These are phyloP conservation scores for Acidiella bohemica DNA, from an alignment of 495 filamentous ascomycete species.

Conservation along the genomic window DNA sequence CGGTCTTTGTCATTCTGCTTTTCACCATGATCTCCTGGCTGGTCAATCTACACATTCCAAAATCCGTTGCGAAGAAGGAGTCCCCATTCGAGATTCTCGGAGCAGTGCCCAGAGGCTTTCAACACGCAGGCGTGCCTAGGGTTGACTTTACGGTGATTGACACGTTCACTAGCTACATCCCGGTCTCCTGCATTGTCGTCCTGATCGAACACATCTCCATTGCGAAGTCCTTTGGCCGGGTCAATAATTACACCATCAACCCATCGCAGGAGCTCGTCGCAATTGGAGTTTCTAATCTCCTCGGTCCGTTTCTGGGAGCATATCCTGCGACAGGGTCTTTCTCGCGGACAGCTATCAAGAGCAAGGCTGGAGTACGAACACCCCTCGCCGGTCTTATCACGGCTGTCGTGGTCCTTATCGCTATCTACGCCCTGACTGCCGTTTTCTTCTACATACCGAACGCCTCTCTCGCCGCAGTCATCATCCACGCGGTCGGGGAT, in stretches of 20 bases:
- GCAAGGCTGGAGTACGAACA: slow-evolving; percentile 89
- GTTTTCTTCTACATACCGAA: slow-evolving; percentile 94
- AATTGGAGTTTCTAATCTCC: slow-evolving; percentile 81
- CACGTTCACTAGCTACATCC: slow-evolving; percentile 50
- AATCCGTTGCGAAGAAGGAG: slow-evolving; percentile 17
- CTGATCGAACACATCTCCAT: slow-evolving; percentile 81
- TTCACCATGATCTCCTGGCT: slow-evolving; percentile 89
- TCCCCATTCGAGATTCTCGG: slow-evolving; percentile 57
- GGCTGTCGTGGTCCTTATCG: slow-evolving; percentile 74
- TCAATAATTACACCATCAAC: slow-evolving; percentile 98
- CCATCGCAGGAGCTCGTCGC: slow-evolving; percentile 94
- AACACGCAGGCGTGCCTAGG: slow-evolving; percentile 61
- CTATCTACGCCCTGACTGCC: slow-evolving; percentile 81
- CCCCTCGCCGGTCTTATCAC: slow-evolving; percentile 89
- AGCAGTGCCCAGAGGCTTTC: slow-evolving; percentile 66
- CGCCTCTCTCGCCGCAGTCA: slow-evolving; percentile 76
- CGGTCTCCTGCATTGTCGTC: slow-evolving; percentile 77
- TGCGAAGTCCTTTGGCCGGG: slow-evolving; percentile 88
- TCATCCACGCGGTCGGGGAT: slow-evolving; percentile 95
- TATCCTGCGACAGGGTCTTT: slow-evolving; percentile 96
- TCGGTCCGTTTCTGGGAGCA: slow-evolving; percentile 85
- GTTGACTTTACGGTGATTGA: slow-evolving; percentile 51
- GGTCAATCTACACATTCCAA: slow-evolving; percentile 41
- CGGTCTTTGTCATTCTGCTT: slow-evolving; percentile 81
- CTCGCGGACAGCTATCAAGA: slow-evolving; percentile 94